Evolutionary conservation across 2,329 filamentous ascomycete species (phyloP).

Genomic region (Verticillium alfalfae): DNA sequence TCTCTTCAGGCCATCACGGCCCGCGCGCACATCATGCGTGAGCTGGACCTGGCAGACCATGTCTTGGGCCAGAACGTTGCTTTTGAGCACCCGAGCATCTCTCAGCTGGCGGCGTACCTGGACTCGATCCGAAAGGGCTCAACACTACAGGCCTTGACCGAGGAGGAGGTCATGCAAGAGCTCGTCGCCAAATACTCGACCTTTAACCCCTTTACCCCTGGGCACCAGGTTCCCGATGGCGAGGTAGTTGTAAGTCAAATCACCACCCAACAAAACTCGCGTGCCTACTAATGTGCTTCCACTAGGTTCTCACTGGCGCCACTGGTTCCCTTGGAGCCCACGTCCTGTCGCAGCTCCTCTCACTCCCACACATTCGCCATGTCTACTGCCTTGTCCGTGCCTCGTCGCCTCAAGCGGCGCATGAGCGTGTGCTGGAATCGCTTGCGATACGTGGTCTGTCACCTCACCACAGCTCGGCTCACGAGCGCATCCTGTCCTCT

Average conservation of each 20-base stretch:
- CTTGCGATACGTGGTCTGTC: constrained; percentile 24
- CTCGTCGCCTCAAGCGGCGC: constrained; percentile 22
- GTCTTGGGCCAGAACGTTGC: constrained; percentile 28
- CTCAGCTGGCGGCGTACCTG: constrained; percentile 24
- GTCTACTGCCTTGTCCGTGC: constrained; percentile 46
- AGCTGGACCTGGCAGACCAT: constrained; percentile 27
- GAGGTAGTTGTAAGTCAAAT: constrained; percentile 22
- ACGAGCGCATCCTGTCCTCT: constrained; percentile 17
- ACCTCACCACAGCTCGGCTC: constrained; percentile 10
- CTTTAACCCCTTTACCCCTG: constrained; percentile 18
- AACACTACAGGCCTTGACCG: constrained; percentile 10
- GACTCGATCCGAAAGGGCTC: constrained; percentile 14
- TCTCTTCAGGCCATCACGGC: constrained; percentile 40
- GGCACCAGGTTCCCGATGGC: constrained; percentile 15
- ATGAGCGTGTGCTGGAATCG: constrained; percentile 20
- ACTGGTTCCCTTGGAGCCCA: constrained; percentile 59
- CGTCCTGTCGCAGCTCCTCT: constrained; percentile 50
- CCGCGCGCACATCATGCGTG: constrained; percentile 30
- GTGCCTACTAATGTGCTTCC: background rate
- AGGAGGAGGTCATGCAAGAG: constrained; percentile 23
- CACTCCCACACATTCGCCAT: constrained; percentile 47
- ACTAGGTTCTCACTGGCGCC: constrained; percentile 49
- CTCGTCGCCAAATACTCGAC: constrained; percentile 31
- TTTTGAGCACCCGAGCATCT: constrained; percentile 32
- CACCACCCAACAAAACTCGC: background rate